phyloP scores from a whole-genome alignment of 2,329 filamentous ascomycete genomes.

The Periconia macrospinosa region DNA sequence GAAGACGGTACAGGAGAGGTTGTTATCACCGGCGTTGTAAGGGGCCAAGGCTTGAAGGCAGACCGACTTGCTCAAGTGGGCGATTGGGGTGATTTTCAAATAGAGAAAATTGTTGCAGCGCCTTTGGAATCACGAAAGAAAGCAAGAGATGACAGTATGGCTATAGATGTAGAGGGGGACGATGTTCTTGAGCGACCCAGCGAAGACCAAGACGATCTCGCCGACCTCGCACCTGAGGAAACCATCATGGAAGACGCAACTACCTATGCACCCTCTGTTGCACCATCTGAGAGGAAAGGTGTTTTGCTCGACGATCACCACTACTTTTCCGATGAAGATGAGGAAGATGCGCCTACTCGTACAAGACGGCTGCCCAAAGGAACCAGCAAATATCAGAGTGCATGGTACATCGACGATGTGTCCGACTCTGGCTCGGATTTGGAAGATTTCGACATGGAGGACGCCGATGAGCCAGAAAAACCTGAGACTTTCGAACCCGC shows the following conservation, averaged over 20 bases:
- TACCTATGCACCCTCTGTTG: conserved; percentile 48
- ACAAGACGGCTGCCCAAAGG: conserved; percentile 83
- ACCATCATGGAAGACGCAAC: conserved; percentile 73
- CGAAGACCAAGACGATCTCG: conserved; percentile 80
- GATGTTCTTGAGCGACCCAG: conserved; percentile 71
- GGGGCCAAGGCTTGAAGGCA: conserved; percentile 84
- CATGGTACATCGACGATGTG: conserved; percentile 85
- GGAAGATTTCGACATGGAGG: conserved; percentile 63
- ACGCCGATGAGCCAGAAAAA: conserved; percentile 56
- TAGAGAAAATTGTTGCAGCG: conserved; percentile 83
- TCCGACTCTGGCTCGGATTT: conserved; percentile 86
- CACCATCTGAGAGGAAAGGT: conserved; percentile 65
- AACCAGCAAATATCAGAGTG: conserved; percentile 90
- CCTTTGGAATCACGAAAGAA: conserved; percentile 63
- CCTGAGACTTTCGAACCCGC: conserved; percentile 66
- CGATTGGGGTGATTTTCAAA: conserved; percentile 91
- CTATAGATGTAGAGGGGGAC: conserved; percentile 60
- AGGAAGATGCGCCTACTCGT: conserved; percentile 57
- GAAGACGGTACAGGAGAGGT: conserved; percentile 60
- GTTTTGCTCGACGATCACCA: conserved; percentile 95
- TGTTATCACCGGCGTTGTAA: conserved; percentile 79
- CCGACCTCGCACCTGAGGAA: conserved; percentile 84
- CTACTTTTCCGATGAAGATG: conserved; percentile 91
- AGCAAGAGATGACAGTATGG: conserved; percentile 67
- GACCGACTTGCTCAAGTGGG: conserved; percentile 89